Base-by-base conservation (phyloP, 768 basidiomycete genomes). In the Lanmaoa rubissima region DNA sequence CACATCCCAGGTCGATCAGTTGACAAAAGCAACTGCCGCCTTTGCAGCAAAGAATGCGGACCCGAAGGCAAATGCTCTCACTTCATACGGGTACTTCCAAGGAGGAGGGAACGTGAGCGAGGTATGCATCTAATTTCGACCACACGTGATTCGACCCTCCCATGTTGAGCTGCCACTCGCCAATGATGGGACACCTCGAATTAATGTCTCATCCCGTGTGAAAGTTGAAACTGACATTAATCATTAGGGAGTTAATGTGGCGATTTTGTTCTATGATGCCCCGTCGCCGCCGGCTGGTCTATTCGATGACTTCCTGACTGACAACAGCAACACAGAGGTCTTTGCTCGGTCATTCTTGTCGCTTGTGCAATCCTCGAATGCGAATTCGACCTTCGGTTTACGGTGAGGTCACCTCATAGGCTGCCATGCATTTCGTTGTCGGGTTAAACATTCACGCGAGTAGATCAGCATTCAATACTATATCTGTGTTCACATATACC, bases 231-330 rank as follows among this genome's bases (percentile, higher is more conserved):
- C 45, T 59, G 43, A 67, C 45, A 44, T 44, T 41, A 21, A 45
- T 48, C 40, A 19, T 50, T 36, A 63, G 56, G 42, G n/a, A 41
- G 36, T 62, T 34, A 55, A 57, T 48, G 64, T 67, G 54, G 67
- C 71, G 9, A 51, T 82, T 4, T 50, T 87, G 24, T 88, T 87
- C 68, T 87, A 88, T 60, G 81, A 87, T 61, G 80, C 60, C 1
- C 84, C 70, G 40, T 51, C 57, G 16, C 62, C 63, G 24, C 70
- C 66, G 32, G 32, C 53, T 12, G 66, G 68, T 26, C 48, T 64
- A 5, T 73, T 72, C 36, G 68, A 73, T 14, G 54, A 38, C 10
- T 72, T 85, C 14, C 14, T 70, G 57, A 63, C 60, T 6, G 41
- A 57, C 40, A 44, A 44, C 26, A 54, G 48, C 21, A 9, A 63